Conservation (phyloP, 257 asterid species). For the Nemophila menziesii region DNA sequence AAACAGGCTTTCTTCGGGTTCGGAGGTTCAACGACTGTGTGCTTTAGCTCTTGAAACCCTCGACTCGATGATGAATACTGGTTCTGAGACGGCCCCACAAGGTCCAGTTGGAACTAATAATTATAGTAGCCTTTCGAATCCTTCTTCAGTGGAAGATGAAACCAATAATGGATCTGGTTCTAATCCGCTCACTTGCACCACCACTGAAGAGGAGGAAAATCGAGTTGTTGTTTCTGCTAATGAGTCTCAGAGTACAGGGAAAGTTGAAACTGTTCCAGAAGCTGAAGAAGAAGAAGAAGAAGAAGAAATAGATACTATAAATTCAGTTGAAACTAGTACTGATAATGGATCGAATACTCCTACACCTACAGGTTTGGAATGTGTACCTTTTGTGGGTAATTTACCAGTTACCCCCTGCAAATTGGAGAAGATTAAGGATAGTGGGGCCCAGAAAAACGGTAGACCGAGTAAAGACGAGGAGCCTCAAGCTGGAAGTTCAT, state of each 20-base stretch:
- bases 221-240: constrained; percentile 24
- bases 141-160: constrained; percentile 82
- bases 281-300: too few relatives aligned
- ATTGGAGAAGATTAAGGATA: constrained; percentile 32
- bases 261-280: constrained; percentile 16
- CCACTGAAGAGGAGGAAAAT: constrained; percentile 30
- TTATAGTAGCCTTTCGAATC: constrained; percentile 82
- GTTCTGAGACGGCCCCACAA: constrained; percentile 27
- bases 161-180: constrained; percentile 38
- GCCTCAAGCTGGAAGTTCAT: constrained; percentile 61
- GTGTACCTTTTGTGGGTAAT: constrained; percentile 25
- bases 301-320: constrained; percentile 10
- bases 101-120: constrained; percentile 48
- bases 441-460: constrained; percentile 24
- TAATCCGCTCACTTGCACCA: constrained; percentile 39
- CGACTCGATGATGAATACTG: constrained; percentile 31
- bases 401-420: constrained; percentile 62
- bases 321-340: constrained; percentile 27
- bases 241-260: constrained; percentile 29
- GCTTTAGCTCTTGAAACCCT: constrained; percentile 55
- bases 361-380: constrained; percentile 28
- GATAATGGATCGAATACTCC: constrained; percentile 36
- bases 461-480: constrained; percentile 39
- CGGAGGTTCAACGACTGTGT: constrained; percentile 72
- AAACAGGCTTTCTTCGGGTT: constrained; percentile 84